Evolutionary conservation across 805 yeast species (phyloP).

Genomic region (Teunomyces kruisii): DNA sequence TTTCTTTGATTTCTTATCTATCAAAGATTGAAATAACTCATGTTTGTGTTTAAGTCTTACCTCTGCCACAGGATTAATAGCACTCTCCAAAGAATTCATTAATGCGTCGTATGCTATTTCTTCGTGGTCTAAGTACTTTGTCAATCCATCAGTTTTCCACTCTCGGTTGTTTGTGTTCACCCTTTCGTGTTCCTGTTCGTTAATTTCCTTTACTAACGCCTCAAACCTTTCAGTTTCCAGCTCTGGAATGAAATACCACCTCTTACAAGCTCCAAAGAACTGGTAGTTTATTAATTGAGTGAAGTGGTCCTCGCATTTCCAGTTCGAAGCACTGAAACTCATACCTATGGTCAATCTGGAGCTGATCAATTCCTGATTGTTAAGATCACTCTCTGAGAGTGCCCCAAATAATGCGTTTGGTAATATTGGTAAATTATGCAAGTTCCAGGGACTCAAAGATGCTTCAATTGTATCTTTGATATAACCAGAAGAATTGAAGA

Average conservation of each 20-base stretch:
- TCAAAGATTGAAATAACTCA: conserved; percentile 17
- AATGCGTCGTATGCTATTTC: conserved; percentile 24
- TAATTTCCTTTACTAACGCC: conserved; percentile 24
- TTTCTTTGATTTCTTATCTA: conserved; percentile 8
- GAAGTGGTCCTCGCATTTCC: conserved; percentile 64
- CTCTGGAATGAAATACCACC: conserved; percentile 67
- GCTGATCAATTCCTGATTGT: conserved; percentile 42
- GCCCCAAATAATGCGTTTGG: conserved; percentile 50
- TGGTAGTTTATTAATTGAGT: conserved; percentile 53
- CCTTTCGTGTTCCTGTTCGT: conserved; percentile 6
- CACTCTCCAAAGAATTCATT: conserved; percentile 30
- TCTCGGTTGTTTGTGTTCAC: conserved; percentile 11
- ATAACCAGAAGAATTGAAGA: conserved; percentile 20
- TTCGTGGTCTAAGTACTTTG: conserved; percentile 14
- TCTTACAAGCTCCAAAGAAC: conserved; percentile 53
- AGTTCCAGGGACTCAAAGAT: conserved; percentile 53
- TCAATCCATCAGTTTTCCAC: conserved; percentile 21
- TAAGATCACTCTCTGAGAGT: conserved; percentile 40
- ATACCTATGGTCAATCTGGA: conserved; percentile 52
- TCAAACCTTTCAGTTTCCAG: conserved; percentile 55
- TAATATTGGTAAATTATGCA: conserved; percentile 52
- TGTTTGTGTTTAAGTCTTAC: conserved; percentile 30
- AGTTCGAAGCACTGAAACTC: conserved; percentile 54
- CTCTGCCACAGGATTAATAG: conserved; percentile 28
- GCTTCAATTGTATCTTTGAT: conserved; percentile 17